A percentile compares a stretch with the other conserved stretches of the same genome.
phyloP scores from a whole-genome alignment of 257 asterid genomes.

The Solanum sparsipilum region DNA sequence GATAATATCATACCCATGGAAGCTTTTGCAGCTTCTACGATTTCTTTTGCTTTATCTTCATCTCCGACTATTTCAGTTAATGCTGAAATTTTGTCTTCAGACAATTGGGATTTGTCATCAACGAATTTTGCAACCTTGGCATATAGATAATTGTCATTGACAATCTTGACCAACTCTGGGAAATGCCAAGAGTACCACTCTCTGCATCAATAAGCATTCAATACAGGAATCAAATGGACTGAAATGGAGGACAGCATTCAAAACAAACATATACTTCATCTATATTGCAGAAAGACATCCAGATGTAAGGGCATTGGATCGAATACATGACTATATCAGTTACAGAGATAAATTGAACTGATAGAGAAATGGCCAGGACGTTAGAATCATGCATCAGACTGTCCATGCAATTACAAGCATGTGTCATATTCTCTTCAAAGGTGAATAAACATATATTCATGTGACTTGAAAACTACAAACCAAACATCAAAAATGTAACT shows the following conservation, averaged over 20 bases:
- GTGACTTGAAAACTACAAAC: not conserved
- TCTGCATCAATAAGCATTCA: slow-evolving; percentile 26
- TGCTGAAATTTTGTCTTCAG: slow-evolving; percentile 52
- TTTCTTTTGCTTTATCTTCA: slow-evolving; percentile 94
- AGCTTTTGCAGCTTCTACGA: slow-evolving; percentile 93
- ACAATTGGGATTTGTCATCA: slow-evolving; percentile 68
- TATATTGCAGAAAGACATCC: not conserved
- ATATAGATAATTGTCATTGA: slow-evolving; percentile 82
- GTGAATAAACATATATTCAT: not conserved
- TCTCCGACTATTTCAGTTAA: slow-evolving; percentile 78
- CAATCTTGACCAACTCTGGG: slow-evolving; percentile 82
- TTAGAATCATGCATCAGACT: not conserved
- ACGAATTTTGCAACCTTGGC: slow-evolving; percentile 80
- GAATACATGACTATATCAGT: not conserved
- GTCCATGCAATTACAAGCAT: not conserved
- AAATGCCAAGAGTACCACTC: slow-evolving; percentile 99
- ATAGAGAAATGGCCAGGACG: not conserved
- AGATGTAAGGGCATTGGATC: not conserved
- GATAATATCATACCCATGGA: slow-evolving; percentile 64
- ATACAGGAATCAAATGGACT: not conserved
- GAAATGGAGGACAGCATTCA: not conserved
- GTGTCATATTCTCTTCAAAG: not conserved
- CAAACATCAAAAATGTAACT: not conserved
- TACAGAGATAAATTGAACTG: not conserved
- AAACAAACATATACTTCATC: not conserved